phyloP scores from a whole-genome alignment of 345 rosid genomes.

The Melaleuca alternifolia region DNA sequence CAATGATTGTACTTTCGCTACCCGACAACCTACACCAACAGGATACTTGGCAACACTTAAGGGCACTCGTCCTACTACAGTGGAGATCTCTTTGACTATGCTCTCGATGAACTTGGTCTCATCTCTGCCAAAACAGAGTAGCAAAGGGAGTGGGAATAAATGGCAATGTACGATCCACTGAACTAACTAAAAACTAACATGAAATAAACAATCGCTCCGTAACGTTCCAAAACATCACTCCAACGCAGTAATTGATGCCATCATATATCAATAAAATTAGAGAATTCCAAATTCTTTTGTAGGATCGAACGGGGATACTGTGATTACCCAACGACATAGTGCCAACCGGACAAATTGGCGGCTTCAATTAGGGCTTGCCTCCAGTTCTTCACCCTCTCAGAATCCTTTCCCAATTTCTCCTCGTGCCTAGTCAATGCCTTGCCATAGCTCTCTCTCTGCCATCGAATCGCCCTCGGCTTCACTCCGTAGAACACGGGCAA shows the following conservation, averaged over 20 bases:
- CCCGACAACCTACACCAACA: neutral
- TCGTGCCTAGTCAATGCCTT: too few relatives aligned
- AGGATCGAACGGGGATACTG: neutral
- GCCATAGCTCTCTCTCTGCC: too few relatives aligned
- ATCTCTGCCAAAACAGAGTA: neutral
- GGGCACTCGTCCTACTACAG: neutral
- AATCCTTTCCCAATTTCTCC: too few relatives aligned
- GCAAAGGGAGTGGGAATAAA: neutral
- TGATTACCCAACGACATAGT: too few relatives aligned
- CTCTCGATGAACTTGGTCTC: neutral
- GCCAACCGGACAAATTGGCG: too few relatives aligned
- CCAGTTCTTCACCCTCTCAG: too few relatives aligned
- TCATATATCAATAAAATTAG: neutral
- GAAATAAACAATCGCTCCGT: neutral
- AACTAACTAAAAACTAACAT: neutral
- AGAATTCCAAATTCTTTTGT: neutral
- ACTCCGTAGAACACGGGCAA: too few relatives aligned
- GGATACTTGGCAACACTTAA: conserved; percentile 1
- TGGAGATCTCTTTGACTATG: neutral
- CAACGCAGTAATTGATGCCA: neutral
- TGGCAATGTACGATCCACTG: neutral
- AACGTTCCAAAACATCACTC: neutral
- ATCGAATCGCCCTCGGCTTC: too few relatives aligned
- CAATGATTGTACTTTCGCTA: neutral
- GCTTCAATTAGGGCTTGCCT: too few relatives aligned